Percentiles rank a stretch among this genome's conserved stretches.
phyloP scores from a whole-genome alignment of 1,139 yeast genomes.

The Geotrichum cucujoidarum region DNA sequence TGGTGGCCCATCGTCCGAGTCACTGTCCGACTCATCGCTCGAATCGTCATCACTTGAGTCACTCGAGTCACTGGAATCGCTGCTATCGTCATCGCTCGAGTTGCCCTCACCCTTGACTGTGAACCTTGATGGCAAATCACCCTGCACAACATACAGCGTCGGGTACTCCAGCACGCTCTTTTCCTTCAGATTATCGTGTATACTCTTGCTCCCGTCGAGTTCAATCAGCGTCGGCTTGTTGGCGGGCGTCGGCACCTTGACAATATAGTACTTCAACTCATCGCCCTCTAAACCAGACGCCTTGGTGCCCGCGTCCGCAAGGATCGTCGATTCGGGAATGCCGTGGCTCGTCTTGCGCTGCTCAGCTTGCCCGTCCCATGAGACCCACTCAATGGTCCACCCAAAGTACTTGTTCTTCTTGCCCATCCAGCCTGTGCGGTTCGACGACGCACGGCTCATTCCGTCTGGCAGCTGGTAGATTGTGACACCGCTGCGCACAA shows the following conservation, averaged over 20 bases:
- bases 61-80: slow-evolving; percentile 2
- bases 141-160: slow-evolving; percentile 48
- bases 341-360: slow-evolving; percentile 7
- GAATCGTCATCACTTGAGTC: neutral
- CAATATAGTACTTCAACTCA: slow-evolving; percentile 20
- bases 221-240: slow-evolving; percentile 22
- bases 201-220: slow-evolving; percentile 24
- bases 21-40: neutral
- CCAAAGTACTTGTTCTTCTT: slow-evolving; percentile 50
- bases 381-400: slow-evolving; percentile 82
- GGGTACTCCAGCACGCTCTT: slow-evolving; percentile 73
- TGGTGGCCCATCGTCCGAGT: slow-evolving; percentile 4
- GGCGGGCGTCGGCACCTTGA: slow-evolving; percentile 24
- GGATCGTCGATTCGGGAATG: slow-evolving; percentile 12
- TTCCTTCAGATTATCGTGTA: slow-evolving; percentile 49
- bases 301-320: slow-evolving; percentile 7
- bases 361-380: slow-evolving; percentile 5
- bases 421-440: slow-evolving; percentile 73
- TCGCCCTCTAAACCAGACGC: neutral
- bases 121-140: slow-evolving; percentile 20
- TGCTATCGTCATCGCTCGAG: slow-evolving; percentile 12
- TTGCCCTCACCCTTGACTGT: slow-evolving; percentile 1
- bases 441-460: slow-evolving; percentile 62
- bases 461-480: slow-evolving; percentile 61
- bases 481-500: slow-evolving; percentile 45